phyloP scores from a whole-genome alignment of 345 rosid species.

The Euphorbia pulcherrima region DNA sequence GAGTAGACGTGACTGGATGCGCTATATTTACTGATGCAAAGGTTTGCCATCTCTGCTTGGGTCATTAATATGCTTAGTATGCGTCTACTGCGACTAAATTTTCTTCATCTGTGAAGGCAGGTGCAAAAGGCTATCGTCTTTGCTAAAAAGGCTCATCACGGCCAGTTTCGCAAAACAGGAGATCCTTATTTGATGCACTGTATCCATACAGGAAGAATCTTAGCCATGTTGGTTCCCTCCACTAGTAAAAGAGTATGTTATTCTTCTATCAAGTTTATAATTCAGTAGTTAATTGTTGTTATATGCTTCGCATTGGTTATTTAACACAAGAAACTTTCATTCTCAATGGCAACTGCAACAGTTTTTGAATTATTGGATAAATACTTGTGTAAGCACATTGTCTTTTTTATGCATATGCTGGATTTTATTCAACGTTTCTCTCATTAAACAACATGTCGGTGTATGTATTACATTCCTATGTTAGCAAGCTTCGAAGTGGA shows the following conservation, averaged over 20 bases:
- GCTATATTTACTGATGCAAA: slow-evolving; percentile 53
- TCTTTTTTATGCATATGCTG: not conserved
- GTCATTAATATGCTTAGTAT: not conserved
- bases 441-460: not conserved
- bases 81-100: slow-evolving; percentile 17
- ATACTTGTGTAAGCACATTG: not conserved
- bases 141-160: slow-evolving; percentile 59
- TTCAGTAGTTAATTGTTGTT: not conserved
- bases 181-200: slow-evolving; percentile 66
- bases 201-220: slow-evolving; percentile 61
- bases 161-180: slow-evolving; percentile 64
- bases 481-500: not conserved
- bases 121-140: slow-evolving; percentile 70
- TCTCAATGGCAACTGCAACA: not conserved
- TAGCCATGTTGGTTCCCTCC: slow-evolving; percentile 65
- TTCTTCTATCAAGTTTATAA: not conserved
- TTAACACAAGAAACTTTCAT: not conserved
- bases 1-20: slow-evolving; percentile 60
- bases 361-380: not conserved
- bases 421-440: not conserved
- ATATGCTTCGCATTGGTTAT: not conserved
- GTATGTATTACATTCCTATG: not conserved
- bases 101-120: slow-evolving; percentile 54
- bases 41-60: slow-evolving; percentile 41
- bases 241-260: slow-evolving; percentile 46